A percentile compares a stretch with the other conserved stretches of the same genome.
Conservation (phyloP, 139 green algal genomes). For the Chlorella ohadii region DNA sequence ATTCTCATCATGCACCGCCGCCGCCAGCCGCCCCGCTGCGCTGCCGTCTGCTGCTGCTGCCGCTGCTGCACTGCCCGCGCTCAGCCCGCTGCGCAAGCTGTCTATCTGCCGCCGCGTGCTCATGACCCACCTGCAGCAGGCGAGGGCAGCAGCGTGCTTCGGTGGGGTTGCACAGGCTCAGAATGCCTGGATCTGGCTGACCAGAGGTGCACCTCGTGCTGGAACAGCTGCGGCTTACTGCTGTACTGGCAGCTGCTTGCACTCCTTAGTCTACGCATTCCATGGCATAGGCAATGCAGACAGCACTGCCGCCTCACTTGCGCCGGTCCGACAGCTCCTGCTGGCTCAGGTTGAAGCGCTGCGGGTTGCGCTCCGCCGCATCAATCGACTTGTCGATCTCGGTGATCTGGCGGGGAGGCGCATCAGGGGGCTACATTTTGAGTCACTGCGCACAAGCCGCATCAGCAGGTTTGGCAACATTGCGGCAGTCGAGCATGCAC, state of each 20-base stretch:
- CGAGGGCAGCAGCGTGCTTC: no score
- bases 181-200: no score
- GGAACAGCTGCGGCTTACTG: no score
- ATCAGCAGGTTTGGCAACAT: no score
- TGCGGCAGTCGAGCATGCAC: no score
- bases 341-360: constrained; percentile 75
- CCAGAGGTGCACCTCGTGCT: no score
- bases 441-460: no score
- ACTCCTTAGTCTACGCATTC: no score
- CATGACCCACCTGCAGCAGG: constrained; percentile 62
- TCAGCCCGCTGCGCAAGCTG: constrained; percentile 32
- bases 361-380: constrained; percentile 76
- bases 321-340: constrained; percentile 73
- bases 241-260: no score
- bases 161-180: no score
- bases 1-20: constrained; percentile 63
- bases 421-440: no score
- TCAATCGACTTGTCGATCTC: constrained; percentile 83
- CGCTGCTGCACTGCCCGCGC: constrained; percentile 35
- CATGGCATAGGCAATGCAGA: no score
- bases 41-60: not conserved
- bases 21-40: constrained; percentile 40
- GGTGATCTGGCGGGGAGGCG: constrained; percentile 57
- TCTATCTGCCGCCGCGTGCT: constrained; percentile 45
- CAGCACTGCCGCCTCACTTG: constrained; percentile 7